These are phyloP conservation scores for Glycine tomentella DNA, from an alignment of 306 rosid species.

Conservation along the genomic window DNA sequence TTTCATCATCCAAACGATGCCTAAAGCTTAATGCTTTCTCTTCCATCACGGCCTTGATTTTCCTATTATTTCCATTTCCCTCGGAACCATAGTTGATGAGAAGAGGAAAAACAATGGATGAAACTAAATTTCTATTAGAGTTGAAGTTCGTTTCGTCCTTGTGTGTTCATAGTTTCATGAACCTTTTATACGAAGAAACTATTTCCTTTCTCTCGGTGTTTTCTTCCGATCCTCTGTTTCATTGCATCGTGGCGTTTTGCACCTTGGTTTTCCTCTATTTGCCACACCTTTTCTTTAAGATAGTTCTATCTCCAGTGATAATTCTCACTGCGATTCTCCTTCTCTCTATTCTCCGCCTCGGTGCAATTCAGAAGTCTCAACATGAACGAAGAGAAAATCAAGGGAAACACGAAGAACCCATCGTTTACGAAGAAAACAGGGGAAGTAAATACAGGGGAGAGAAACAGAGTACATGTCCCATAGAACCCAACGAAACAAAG, in stretches of 20 bases:
- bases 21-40: background rate
- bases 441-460: constrained; percentile 40
- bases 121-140: constrained; percentile 34
- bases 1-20: constrained; percentile 24
- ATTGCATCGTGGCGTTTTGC: constrained; percentile 56
- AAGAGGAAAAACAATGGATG: constrained; percentile 39
- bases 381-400: constrained; percentile 11
- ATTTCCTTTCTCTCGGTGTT: constrained; percentile 40
- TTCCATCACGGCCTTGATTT: constrained; percentile 43
- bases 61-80: background rate
- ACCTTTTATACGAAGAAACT: constrained; percentile 38
- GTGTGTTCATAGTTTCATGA: constrained; percentile 34
- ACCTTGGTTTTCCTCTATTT: constrained; percentile 60
- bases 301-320: constrained; percentile 64
- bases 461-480: background rate
- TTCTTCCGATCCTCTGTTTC: constrained; percentile 68
- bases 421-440: constrained; percentile 39
- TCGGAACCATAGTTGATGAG: background rate
- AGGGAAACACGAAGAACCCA: background rate
- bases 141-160: constrained; percentile 37
- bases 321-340: constrained; percentile 61
- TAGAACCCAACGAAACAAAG: constrained; percentile 31
- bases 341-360: constrained; percentile 66
- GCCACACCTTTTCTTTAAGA: constrained; percentile 56
- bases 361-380: constrained; percentile 61